These are phyloP conservation scores for Ettlia oleoabundans DNA, from an alignment of 139 green algal genomes.

Conservation along the genomic window DNA sequence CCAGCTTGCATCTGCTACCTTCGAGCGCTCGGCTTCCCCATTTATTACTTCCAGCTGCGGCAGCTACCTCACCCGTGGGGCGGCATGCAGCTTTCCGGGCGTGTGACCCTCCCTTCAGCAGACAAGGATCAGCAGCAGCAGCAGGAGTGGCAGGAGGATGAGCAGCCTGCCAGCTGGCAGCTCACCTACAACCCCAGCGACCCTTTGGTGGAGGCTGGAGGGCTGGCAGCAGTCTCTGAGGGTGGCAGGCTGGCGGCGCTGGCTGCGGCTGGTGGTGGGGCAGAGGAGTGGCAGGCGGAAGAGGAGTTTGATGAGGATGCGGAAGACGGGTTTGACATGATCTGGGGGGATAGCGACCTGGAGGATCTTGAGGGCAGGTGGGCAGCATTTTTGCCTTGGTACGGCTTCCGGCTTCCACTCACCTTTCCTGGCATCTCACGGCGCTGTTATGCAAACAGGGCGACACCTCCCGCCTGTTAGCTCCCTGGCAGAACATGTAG, in stretches of 20 bases:
- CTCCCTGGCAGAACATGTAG: no score
- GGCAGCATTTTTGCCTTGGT: no score
- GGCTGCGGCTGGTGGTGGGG: not conserved
- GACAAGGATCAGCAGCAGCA: not conserved
- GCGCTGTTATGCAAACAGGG: no score
- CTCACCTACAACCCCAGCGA: not conserved
- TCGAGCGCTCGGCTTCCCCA: slow-evolving; percentile 24
- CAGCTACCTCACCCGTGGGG: not conserved
- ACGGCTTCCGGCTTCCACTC: no score
- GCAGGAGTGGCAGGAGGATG: not conserved
- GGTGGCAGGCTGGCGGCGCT: slow-evolving; percentile 16
- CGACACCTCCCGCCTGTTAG: no score
- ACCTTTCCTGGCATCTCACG: no score
- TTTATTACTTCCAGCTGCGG: slow-evolving; percentile 34
- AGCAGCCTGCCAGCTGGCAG: not conserved
- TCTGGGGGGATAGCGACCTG: not conserved
- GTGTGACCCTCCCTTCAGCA: not conserved
- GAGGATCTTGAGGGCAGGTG: no score
- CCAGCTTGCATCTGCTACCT: slow-evolving; percentile 44
- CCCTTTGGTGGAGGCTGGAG: slow-evolving; percentile 14
- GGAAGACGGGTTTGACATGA: not conserved
- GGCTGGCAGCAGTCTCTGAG: slow-evolving; percentile 35
- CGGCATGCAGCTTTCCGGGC: not conserved
- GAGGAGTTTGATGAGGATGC: not conserved
- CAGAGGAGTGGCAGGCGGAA: not conserved